Percentiles rank a stretch among this genome's conserved stretches.
These are phyloP conservation scores for Hericium erinaceus DNA, from an alignment of 768 basidiomycete species.

Conservation along the genomic window DNA sequence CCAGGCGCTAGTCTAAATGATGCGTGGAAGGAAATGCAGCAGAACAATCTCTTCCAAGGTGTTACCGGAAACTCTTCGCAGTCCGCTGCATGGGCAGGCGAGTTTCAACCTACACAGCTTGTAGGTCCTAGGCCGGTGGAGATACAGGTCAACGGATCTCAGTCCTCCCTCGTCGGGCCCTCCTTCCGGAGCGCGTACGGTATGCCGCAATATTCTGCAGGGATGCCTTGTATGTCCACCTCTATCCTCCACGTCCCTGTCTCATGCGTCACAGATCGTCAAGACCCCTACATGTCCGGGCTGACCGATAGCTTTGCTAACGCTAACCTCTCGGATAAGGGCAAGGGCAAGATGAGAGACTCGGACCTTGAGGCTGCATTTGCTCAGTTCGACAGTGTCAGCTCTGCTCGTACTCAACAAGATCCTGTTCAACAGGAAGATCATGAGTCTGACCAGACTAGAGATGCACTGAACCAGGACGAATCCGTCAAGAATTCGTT, in stretches of 20 bases:
- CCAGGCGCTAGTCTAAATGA: conserved; percentile 1
- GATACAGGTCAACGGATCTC: background rate
- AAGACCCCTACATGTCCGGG: background rate
- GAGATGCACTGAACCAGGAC: conserved; percentile 2
- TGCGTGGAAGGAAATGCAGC: conserved; percentile 10
- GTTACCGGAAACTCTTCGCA: background rate
- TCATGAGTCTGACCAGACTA: background rate
- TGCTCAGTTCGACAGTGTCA: conserved; percentile 36
- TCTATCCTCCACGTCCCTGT: background rate
- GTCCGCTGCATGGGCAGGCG: conserved; percentile 14
- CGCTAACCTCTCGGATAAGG: conserved; percentile 32
- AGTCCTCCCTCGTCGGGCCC: background rate
- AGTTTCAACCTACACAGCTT: conserved; percentile 11
- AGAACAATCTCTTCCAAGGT: background rate
- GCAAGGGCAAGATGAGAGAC: conserved; percentile 74
- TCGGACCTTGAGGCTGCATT: conserved; percentile 84
- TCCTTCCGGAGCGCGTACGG: background rate
- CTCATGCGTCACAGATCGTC: background rate
- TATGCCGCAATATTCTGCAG: background rate
- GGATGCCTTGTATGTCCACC: background rate
- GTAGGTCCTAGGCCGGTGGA: background rate
- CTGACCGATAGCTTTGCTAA: background rate
- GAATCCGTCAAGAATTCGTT: no score
- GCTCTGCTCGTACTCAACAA: conserved; percentile 26
- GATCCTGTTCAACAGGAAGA: conserved; percentile 21